Conservation (phyloP, 371 early-diverging fungal species). For the Entomophthora muscae region DNA sequence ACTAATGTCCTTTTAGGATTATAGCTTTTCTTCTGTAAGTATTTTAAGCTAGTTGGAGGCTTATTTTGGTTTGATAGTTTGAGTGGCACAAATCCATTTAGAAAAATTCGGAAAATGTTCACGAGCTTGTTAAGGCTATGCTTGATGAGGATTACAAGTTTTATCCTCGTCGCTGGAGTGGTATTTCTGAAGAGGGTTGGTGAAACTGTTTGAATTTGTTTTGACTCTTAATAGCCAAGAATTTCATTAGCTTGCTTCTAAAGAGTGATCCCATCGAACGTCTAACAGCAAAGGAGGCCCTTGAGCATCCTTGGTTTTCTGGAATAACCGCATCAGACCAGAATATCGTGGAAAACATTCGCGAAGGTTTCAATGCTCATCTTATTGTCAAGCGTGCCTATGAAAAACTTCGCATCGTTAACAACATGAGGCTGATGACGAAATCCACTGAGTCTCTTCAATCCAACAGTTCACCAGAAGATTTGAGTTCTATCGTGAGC, state of each 20-base stretch:
- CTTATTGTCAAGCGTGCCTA: slow-evolving; percentile 5
- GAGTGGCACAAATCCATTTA: slow-evolving; percentile 63
- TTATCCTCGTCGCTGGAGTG: slow-evolving; percentile 61
- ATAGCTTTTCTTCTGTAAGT: slow-evolving; percentile 48
- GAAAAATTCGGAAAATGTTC: slow-evolving; percentile 37
- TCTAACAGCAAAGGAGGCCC: slow-evolving; percentile 61
- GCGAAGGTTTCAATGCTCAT: slow-evolving; percentile 37
- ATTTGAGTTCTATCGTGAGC: not conserved
- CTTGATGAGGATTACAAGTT: slow-evolving; percentile 46
- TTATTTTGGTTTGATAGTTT: slow-evolving; percentile 15
- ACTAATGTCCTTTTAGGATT: slow-evolving; percentile 17
- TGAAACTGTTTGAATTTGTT: not conserved
- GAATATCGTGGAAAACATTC: slow-evolving; percentile 52
- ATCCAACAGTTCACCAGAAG: not conserved
- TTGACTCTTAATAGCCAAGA: slow-evolving; percentile 41
- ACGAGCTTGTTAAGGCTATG: slow-evolving; percentile 38
- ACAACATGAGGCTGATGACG: not conserved
- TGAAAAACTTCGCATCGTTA: slow-evolving; percentile 8
- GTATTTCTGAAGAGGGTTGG: slow-evolving; percentile 46
- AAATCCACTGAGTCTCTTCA: not conserved
- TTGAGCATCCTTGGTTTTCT: slow-evolving; percentile 73
- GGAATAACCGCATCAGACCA: slow-evolving; percentile 25
- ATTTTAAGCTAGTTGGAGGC: not conserved
- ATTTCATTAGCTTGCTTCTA: slow-evolving; percentile 67
- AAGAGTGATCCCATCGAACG: slow-evolving; percentile 52